These are phyloP conservation scores for Melampsora americana DNA, from an alignment of 1,284 basidiomycete genomes.

Conservation along the genomic window DNA sequence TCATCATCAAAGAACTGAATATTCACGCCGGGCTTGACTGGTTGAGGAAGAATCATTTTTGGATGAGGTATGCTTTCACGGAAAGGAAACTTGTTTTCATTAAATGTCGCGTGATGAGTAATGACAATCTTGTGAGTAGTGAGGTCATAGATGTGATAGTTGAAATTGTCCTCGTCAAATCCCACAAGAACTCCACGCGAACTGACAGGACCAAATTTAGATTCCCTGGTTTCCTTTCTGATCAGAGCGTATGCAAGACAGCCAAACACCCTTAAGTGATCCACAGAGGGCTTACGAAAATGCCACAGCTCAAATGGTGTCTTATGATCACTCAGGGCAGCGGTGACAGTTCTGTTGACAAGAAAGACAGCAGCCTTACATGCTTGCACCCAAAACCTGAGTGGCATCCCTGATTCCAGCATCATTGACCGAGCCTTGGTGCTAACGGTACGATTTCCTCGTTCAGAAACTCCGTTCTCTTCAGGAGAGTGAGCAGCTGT, in stretches of 20 bases:
- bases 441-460: background rate
- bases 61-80: too few species aligned
- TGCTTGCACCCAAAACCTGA: background rate
- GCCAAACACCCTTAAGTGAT: too few species aligned
- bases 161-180: too few species aligned
- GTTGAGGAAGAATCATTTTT: too few species aligned
- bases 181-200: background rate
- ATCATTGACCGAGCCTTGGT: background rate
- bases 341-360: conserved; percentile 2
- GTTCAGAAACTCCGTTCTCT: too few species aligned
- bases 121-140: too few species aligned
- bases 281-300: background rate
- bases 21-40: too few species aligned
- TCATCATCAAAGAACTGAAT: too few species aligned
- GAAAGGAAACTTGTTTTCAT: too few species aligned
- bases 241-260: background rate
- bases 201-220: background rate
- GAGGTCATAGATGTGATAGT: too few species aligned
- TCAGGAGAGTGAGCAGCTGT: conserved; percentile 8
- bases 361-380: background rate
- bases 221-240: background rate
- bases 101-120: too few species aligned
- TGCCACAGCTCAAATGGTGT: background rate
- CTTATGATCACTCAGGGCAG: background rate
- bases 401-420: background rate